A percentile compares a stretch with the other conserved stretches of the same genome.
Evolutionary conservation across 371 early-diverging fungal species (phyloP).

Genomic region (Actinomucor elegans): DNA sequence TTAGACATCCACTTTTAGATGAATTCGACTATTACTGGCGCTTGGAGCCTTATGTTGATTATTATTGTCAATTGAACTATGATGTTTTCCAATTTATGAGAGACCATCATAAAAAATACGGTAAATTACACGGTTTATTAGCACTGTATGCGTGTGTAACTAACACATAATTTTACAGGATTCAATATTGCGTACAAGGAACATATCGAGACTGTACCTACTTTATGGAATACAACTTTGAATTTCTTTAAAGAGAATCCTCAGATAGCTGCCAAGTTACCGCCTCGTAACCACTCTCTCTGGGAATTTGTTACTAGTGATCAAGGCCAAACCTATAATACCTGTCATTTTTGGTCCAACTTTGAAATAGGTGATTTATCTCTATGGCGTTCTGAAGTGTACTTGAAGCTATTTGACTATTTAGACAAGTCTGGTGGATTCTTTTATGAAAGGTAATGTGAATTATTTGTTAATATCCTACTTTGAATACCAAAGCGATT

Average conservation of each 20-base stretch:
- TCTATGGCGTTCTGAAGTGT: slow-evolving; percentile 75
- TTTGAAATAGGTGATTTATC: slow-evolving; percentile 78
- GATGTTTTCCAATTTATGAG: slow-evolving; percentile 90
- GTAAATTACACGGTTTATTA: slow-evolving; percentile 12
- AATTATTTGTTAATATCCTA: too few species aligned
- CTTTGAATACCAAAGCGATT: too few species aligned
- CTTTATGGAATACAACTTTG: slow-evolving; percentile 63
- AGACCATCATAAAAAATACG: slow-evolving; percentile 78
- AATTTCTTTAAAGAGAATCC: slow-evolving; percentile 45
- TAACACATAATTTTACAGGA: slow-evolving; percentile 14
- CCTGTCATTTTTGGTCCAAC: slow-evolving; percentile 75
- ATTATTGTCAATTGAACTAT: slow-evolving; percentile 82
- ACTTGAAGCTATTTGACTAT: slow-evolving; percentile 74
- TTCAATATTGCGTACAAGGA: slow-evolving; percentile 57
- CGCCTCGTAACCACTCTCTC: slow-evolving; percentile 35
- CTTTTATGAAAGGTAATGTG: slow-evolving; percentile 79
- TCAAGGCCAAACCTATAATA: slow-evolving; percentile 45
- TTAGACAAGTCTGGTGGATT: slow-evolving; percentile 88
- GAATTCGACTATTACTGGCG: slow-evolving; percentile 94
- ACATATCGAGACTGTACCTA: slow-evolving; percentile 68
- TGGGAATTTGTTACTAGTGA: slow-evolving; percentile 39
- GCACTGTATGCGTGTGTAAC: slow-evolving; percentile 62
- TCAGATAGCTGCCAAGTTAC: slow-evolving; percentile 20
- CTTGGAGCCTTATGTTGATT: slow-evolving; percentile 89
- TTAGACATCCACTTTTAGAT: slow-evolving; percentile 75